Evolutionary conservation across 1,139 yeast genomes (phyloP), one percentile per base, ranked within the genome.

Genomic region (Kodamaea derodonti): DNA sequence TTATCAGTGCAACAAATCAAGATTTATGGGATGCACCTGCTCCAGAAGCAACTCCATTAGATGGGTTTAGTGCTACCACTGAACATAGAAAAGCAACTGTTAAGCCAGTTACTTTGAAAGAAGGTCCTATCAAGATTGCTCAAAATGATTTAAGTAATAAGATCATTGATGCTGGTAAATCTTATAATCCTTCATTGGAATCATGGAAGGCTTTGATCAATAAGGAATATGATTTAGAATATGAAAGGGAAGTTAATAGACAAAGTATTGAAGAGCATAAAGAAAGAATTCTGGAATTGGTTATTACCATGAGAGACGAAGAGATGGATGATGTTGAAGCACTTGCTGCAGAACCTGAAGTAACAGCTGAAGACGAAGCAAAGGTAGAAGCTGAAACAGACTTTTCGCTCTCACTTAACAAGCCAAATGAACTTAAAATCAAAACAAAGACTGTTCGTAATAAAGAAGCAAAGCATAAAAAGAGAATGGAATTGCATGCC

Each of bases 181-280:
- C 97, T 3, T 92, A 92, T 55, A 92, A 92, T 55, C 98, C 98
- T 24, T 75, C 94, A 11, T 67, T 83, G 44, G 84, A 82, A 40
- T 78, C 86, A 24, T 92, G 98, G 98, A 78, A 79, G 50, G 65
- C 63, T 20, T 69, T 90, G 48, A 75, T 92, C 37, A 66, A 76
- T 40, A 66, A 69, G 39, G 97, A 88, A 58, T 82, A 73, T 48
- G 69, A 59, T 35, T 65, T 69, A 36, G 96, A 88, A 53, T 73
- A 78, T 49, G 69, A 74, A 37, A 75, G 74, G 39, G 97, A 87
- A 47, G 73, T 77, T 39, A 72, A 78, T 49, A 74, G 84, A 48
- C 62, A 75, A 39, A 67, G 72, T 48, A 56, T 84, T 48, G 70
- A 78, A 58, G 75, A 73, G 39, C 80, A 84, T 48, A 76, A 73